Evolutionary conservation across 2,329 filamentous ascomycete genomes (phyloP).

Genomic region (Colletotrichum musicola): DNA sequence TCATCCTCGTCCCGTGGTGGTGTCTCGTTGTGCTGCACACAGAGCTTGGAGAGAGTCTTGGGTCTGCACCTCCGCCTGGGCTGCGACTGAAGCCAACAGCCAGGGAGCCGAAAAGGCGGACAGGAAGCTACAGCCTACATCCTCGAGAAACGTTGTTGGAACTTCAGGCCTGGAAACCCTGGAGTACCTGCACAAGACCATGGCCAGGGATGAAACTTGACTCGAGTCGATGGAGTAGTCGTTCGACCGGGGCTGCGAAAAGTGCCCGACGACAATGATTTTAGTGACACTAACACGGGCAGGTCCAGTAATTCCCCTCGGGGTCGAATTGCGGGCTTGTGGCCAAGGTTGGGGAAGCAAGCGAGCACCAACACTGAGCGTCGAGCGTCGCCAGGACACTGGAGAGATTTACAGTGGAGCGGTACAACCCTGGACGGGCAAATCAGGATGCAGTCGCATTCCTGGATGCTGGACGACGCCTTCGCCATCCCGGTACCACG

Average conservation of each 20-base stretch:
- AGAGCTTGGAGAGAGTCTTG: neutral
- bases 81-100: neutral
- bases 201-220: constrained; percentile 19
- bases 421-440: constrained; percentile 1
- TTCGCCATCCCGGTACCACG: neutral
- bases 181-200: neutral
- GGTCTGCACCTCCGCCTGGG: neutral
- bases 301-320: constrained; percentile 34
- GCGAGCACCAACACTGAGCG: constrained; percentile 6
- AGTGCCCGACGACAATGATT: neutral
- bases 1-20: neutral
- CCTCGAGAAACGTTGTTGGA: neutral
- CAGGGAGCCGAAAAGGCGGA: neutral
- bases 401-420: constrained; percentile 11
- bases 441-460: constrained; percentile 22
- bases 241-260: constrained; percentile 4
- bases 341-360: constrained; percentile 31
- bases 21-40: neutral
- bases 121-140: neutral
- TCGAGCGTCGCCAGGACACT: neutral
- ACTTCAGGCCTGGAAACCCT: neutral
- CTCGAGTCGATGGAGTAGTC: constrained; percentile 11
- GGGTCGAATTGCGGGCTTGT: constrained; percentile 27
- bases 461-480: neutral
- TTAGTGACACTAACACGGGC: neutral